These are phyloP conservation scores for Vitellaria paradoxa DNA, from an alignment of 179 eudicot species.

Conservation along the genomic window DNA sequence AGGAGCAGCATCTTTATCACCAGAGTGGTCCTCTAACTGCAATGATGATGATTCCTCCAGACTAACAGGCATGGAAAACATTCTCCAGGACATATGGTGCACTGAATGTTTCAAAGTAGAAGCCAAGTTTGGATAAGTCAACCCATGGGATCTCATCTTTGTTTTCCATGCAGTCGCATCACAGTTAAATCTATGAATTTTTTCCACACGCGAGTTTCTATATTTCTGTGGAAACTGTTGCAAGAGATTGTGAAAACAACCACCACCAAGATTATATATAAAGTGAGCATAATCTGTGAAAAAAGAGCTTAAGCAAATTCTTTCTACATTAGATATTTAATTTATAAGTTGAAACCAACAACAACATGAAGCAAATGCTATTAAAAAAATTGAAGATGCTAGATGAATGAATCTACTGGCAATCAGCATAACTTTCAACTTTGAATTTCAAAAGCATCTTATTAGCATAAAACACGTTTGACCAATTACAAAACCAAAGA, in stretches of 20 bases:
- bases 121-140: conserved; percentile 21
- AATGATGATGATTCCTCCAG: conserved; percentile 45
- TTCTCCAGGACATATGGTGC: conserved; percentile 24
- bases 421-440: not conserved
- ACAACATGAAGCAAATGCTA: not conserved
- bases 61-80: conserved; percentile 36
- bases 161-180: conserved; percentile 28
- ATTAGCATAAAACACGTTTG: not conserved
- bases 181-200: conserved; percentile 15
- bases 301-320: not conserved
- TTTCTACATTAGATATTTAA: not conserved
- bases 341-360: not conserved
- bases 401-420: not conserved
- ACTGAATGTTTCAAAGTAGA: conserved; percentile 25
- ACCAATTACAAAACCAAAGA: not conserved
- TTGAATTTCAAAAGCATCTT: not conserved
- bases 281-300: not conserved
- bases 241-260: conserved; percentile 20
- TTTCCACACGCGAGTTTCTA: conserved; percentile 19
- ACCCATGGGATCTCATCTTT: conserved; percentile 22
- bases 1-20: conserved; percentile 28
- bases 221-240: conserved; percentile 20
- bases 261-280: conserved; percentile 19
- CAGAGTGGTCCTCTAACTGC: conserved; percentile 26
- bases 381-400: not conserved